A percentile compares a stretch with the other conserved stretches of the same genome.
Conservation (phyloP, 768 basidiomycete species). For the Serendipita vermifera region DNA sequence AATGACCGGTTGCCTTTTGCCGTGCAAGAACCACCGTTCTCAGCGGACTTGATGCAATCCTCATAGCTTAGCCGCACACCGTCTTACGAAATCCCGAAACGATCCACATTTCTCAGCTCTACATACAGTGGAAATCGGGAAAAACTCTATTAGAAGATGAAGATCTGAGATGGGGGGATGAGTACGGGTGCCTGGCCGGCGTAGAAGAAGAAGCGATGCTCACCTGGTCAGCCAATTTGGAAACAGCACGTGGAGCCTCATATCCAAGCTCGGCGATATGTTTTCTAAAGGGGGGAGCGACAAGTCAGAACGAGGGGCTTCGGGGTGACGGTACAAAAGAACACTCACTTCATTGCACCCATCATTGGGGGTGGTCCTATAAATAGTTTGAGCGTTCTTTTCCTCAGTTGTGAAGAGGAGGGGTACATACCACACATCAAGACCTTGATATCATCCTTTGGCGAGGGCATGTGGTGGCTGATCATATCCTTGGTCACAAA, state of each 20-base stretch:
- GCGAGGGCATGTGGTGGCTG: constrained; percentile 58
- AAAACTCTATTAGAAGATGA: constrained; percentile 26
- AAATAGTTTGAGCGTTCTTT: neutral
- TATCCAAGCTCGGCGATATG: constrained; percentile 80
- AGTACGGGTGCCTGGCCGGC: constrained; percentile 12
- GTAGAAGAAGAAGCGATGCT: neutral
- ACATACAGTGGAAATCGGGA: neutral
- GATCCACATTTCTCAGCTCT: too few species aligned
- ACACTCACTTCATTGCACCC: constrained; percentile 56
- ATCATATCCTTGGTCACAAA: constrained; percentile 93
- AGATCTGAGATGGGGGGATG: constrained; percentile 25
- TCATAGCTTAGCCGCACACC: too few species aligned
- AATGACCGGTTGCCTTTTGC: too few species aligned
- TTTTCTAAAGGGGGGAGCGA: constrained; percentile 42
- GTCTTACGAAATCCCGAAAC: too few species aligned
- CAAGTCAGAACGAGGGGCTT: neutral
- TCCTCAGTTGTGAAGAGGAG: neutral
- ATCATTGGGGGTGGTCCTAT: constrained; percentile 66
- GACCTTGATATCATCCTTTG: constrained; percentile 58
- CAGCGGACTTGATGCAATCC: too few species aligned
- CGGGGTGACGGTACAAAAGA: neutral
- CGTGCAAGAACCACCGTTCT: too few species aligned
- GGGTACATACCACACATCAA: constrained; percentile 61
- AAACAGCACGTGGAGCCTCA: constrained; percentile 75
- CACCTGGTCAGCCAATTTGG: constrained; percentile 86